Conservation (phyloP, 176 grass and related monocot genomes). For the Juncus inflexus region DNA sequence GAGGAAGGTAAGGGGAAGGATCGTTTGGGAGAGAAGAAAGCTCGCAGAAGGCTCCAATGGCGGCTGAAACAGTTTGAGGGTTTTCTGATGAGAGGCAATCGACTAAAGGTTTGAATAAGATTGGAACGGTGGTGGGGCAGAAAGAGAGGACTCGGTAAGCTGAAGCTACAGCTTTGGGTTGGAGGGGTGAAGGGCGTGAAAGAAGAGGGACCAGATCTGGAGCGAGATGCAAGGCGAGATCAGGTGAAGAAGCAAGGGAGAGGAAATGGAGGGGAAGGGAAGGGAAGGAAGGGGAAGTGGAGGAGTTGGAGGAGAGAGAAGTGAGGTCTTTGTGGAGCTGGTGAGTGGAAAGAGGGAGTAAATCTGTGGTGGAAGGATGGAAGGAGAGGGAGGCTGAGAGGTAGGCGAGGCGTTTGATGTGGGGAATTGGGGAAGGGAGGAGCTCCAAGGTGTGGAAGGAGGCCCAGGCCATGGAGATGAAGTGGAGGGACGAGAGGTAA, state of each 20-base stretch:
- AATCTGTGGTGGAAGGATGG: constrained; percentile 68
- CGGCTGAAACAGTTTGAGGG: constrained; percentile 49
- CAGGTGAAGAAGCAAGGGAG: constrained; percentile 51
- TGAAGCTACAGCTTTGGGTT: constrained; percentile 48
- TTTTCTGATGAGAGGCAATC: constrained; percentile 73
- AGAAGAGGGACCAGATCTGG: constrained; percentile 64
- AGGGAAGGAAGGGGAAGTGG: constrained; percentile 38
- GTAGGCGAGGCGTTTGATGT: constrained; percentile 65
- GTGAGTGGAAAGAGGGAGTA: constrained; percentile 70
- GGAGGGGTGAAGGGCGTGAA: constrained; percentile 35
- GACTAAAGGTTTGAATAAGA: constrained; percentile 86
- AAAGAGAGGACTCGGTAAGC: constrained; percentile 53
- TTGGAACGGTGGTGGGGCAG: constrained; percentile 44
- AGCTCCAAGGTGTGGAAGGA: constrained; percentile 84
- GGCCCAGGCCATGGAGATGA: constrained; percentile 50
- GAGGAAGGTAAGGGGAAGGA: constrained; percentile 60
- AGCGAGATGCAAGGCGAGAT: constrained; percentile 61
- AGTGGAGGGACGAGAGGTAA: constrained; percentile 75
- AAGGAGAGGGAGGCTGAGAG: constrained; percentile 75
- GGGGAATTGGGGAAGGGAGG: constrained; percentile 58
- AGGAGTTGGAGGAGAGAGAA: constrained; percentile 28
- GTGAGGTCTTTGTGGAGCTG: constrained; percentile 89
- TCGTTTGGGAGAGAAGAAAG: constrained; percentile 63
- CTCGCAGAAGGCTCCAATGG: constrained; percentile 76
- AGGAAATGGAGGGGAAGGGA: constrained; percentile 65